phyloP scores from a whole-genome alignment of 2,329 filamentous ascomycete species.

The Raffaelea albimanens region DNA sequence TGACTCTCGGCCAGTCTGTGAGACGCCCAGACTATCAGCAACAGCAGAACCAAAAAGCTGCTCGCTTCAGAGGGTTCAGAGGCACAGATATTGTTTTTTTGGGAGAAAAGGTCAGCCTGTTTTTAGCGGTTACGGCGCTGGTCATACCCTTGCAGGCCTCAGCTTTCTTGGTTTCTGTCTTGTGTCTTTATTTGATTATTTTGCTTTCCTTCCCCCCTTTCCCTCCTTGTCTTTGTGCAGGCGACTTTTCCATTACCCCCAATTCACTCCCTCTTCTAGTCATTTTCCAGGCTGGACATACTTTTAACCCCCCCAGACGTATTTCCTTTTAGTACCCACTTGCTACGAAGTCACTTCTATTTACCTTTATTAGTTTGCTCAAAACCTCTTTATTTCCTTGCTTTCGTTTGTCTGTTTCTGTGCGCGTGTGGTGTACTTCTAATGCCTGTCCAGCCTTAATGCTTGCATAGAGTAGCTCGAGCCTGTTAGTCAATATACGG shows the following conservation, averaged over 20 bases:
- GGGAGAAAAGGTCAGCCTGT: not conserved
- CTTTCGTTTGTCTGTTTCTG: not conserved
- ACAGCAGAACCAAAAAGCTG: not conserved
- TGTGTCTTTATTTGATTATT: slow-evolving; percentile 11
- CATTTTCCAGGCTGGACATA: slow-evolving; percentile 24
- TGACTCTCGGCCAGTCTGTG: not conserved
- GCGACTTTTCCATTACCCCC: slow-evolving; percentile 24
- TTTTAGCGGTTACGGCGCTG: not conserved
- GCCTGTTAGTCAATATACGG: no score
- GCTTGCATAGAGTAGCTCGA: no score
- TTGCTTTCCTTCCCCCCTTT: slow-evolving; percentile 4
- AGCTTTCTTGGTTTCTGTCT: not conserved
- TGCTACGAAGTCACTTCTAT: slow-evolving; percentile 3
- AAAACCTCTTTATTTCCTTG: not conserved
- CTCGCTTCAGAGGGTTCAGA: not conserved
- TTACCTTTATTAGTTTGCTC: slow-evolving; percentile 1
- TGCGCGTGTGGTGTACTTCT: no score
- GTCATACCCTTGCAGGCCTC: not conserved
- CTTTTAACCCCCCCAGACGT: slow-evolving; percentile 18
- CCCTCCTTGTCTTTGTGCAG: slow-evolving; percentile 22
- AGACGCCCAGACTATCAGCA: no score
- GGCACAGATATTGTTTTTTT: slow-evolving; percentile 3
- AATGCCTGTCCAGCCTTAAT: no score
- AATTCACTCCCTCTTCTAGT: not conserved
- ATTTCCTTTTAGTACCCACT: slow-evolving; percentile 35